Conservation (phyloP, 116 monocot genomes). For the Zostera marina region DNA sequence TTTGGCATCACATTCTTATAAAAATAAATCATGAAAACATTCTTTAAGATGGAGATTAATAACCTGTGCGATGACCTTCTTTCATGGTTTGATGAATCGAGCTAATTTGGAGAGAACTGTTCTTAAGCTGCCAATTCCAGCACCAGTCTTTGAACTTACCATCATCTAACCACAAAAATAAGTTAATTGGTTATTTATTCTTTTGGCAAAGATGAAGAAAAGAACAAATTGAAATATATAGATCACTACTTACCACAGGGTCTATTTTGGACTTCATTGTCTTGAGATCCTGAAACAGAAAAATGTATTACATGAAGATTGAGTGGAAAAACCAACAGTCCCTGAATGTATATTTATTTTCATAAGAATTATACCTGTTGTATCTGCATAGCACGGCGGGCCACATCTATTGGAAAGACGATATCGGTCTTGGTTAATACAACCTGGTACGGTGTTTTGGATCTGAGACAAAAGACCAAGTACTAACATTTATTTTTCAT, state of each 20-base stretch:
- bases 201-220: not conserved
- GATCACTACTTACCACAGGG: constrained; percentile 38
- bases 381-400: constrained; percentile 95
- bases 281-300: constrained; percentile 50
- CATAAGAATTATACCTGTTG: constrained; percentile 49
- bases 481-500: not conserved
- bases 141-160: constrained; percentile 94
- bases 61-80: not conserved
- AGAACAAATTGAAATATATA: not conserved
- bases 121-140: constrained; percentile 67
- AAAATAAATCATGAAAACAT: no score
- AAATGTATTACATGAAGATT: constrained; percentile 5
- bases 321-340: not conserved
- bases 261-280: constrained; percentile 52
- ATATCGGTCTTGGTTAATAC: constrained; percentile 90
- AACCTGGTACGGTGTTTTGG: constrained; percentile 80
- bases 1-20: no score
- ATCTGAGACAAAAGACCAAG: constrained; percentile 21
- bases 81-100: constrained; percentile 73
- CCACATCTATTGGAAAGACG: constrained; percentile 93
- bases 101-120: constrained; percentile 58
- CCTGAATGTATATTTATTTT: not conserved
- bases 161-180: constrained; percentile 41
- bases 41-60: no score
- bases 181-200: constrained; percentile 4